Percentiles rank a stretch among this genome's conserved stretches.
Conservation (phyloP, 148 eudicot species). For the Arbutus unedo region DNA sequence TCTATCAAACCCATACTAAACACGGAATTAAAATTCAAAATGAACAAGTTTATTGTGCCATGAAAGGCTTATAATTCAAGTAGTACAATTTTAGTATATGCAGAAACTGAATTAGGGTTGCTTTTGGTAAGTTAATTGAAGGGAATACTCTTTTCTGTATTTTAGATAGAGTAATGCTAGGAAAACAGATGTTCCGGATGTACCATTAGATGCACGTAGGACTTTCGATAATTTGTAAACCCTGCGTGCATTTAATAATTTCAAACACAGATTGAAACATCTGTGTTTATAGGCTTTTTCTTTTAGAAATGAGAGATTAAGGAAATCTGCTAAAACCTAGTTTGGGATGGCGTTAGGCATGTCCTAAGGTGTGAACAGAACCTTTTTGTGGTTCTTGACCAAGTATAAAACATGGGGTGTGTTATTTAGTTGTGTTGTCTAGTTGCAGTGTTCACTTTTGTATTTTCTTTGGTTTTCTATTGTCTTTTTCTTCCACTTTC, state of each 20-base stretch:
- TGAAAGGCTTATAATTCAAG: not conserved
- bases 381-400: not conserved
- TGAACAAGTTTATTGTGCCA: no score
- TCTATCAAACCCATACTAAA: no score
- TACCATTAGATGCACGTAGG: no score
- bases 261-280: no score
- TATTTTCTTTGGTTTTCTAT: not conserved
- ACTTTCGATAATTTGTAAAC: no score
- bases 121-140: not conserved
- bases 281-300: no score
- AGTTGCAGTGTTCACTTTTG: not conserved
- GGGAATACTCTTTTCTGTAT: not conserved
- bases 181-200: no score
- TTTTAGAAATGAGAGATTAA: not conserved
- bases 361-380: conserved; percentile 4
- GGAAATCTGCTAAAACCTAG: not conserved
- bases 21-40: no score
- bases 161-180: no score
- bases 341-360: not conserved
- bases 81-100: not conserved
- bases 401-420: not conserved
- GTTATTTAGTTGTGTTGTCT: not conserved
- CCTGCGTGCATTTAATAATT: no score
- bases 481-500: not conserved
- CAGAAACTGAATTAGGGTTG: not conserved